Conservation (phyloP, 2,329 filamentous ascomycete genomes). For the Aspergillus pseudotamarii region DNA sequence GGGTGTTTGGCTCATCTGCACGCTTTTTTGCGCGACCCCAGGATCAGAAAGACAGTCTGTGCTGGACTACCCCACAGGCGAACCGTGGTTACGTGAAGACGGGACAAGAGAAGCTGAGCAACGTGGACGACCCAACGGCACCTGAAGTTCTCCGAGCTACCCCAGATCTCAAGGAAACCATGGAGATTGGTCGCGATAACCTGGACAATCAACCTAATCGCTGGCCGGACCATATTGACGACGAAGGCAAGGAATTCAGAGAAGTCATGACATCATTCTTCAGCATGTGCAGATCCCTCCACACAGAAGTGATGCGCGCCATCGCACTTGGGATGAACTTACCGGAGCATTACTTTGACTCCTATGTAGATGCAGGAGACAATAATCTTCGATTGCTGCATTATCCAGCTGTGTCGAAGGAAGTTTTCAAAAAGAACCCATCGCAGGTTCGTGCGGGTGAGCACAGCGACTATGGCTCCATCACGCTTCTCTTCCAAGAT, state of each 20-base stretch:
- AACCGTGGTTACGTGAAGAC: slow-evolving; percentile 74
- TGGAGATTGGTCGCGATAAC: slow-evolving; percentile 65
- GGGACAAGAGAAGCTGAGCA: slow-evolving; percentile 72
- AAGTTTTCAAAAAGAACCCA: slow-evolving; percentile 67
- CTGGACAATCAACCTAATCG: slow-evolving; percentile 69
- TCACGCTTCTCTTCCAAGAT: slow-evolving; percentile 61
- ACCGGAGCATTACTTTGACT: slow-evolving; percentile 73
- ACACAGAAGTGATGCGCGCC: slow-evolving; percentile 78
- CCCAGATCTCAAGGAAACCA: slow-evolving; percentile 59
- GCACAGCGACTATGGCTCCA: slow-evolving; percentile 67
- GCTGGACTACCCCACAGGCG: slow-evolving; percentile 71
- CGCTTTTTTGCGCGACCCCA: slow-evolving; percentile 69
- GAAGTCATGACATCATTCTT: slow-evolving; percentile 75
- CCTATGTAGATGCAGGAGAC: slow-evolving; percentile 69
- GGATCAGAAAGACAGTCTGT: slow-evolving; percentile 65
- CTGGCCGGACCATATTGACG: slow-evolving; percentile 67
- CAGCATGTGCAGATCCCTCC: slow-evolving; percentile 70
- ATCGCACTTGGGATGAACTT: slow-evolving; percentile 81
- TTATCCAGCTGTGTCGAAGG: slow-evolving; percentile 69
- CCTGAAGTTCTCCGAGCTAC: slow-evolving; percentile 59
- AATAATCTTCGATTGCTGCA: slow-evolving; percentile 75
- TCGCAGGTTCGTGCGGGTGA: slow-evolving; percentile 75
- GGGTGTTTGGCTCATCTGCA: slow-evolving; percentile 69
- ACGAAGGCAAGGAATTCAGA: slow-evolving; percentile 65
- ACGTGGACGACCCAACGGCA: slow-evolving; percentile 57